These are phyloP conservation scores for Teunomyces tritomae DNA, from an alignment of 805 yeast genomes.

Conservation along the genomic window DNA sequence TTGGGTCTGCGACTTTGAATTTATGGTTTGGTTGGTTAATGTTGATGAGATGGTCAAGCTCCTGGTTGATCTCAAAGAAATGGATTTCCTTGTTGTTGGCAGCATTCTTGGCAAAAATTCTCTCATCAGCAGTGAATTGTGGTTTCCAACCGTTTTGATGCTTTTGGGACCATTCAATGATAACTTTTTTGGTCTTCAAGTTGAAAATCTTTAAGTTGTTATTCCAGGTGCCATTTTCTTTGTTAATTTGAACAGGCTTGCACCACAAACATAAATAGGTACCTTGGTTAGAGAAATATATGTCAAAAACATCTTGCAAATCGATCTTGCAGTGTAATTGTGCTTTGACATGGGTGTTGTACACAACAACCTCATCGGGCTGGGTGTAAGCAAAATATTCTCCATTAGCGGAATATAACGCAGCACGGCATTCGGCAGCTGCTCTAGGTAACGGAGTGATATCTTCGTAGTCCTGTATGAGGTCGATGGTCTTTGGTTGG, in stretches of 20 bases:
- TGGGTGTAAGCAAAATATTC: conserved; percentile 68
- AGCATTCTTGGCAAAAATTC: conserved; percentile 56
- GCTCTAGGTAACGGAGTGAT: conserved; percentile 36
- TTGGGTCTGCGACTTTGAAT: conserved; percentile 52
- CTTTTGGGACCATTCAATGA: conserved; percentile 69
- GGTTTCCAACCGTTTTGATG: conserved; percentile 89
- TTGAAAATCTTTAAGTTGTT: conserved; percentile 81
- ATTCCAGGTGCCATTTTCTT: conserved; percentile 68
- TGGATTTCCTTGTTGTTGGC: conserved; percentile 60
- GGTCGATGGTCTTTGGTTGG: conserved; percentile 25
- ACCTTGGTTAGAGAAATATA: conserved; percentile 88
- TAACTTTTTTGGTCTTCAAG: conserved; percentile 44
- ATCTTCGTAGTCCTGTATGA: conserved; percentile 32
- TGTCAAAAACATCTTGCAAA: conserved; percentile 69
- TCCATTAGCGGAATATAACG: conserved; percentile 70
- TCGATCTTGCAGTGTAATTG: conserved; percentile 46
- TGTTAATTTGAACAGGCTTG: conserved; percentile 65
- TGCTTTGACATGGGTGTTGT: conserved; percentile 54
- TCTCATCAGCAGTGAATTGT: conserved; percentile 84
- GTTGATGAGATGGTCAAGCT: conserved; percentile 25
- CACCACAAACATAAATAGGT: conserved; percentile 85
- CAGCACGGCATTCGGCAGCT: conserved; percentile 53
- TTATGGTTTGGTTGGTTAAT: conserved; percentile 55
- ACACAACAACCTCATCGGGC: conserved; percentile 55
- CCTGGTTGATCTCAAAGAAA: conserved; percentile 53